These are phyloP conservation scores for Sclerotinia spermophila DNA, from an alignment of 2,329 filamentous ascomycete species.

Conservation along the genomic window DNA sequence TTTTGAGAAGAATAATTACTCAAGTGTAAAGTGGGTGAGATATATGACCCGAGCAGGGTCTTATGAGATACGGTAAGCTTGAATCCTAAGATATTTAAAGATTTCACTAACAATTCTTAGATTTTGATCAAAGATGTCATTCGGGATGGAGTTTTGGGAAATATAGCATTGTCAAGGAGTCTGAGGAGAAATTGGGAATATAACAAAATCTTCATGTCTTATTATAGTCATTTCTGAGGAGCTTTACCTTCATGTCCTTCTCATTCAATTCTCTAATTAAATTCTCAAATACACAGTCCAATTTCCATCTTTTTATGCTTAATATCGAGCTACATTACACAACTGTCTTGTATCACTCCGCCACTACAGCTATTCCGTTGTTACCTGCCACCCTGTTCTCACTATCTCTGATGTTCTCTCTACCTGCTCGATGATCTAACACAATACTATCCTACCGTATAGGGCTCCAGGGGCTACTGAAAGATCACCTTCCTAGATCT, in stretches of 20 bases:
- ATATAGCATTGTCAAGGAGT: constrained; percentile 19
- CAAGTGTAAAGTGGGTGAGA: constrained; percentile 96
- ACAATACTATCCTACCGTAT: neutral
- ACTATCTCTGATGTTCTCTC: neutral
- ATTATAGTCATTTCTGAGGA: neutral
- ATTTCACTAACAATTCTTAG: constrained; percentile 18
- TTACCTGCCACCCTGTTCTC: neutral
- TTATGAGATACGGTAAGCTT: constrained; percentile 83
- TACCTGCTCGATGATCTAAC: neutral
- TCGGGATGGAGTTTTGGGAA: constrained; percentile 17
- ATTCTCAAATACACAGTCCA: neutral
- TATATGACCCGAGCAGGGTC: constrained; percentile 98
- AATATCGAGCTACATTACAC: neutral
- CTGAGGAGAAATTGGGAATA: constrained; percentile 15
- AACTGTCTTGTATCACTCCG: neutral
- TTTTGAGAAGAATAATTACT: constrained; percentile 99
- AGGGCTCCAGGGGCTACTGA: neutral
- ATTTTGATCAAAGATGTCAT: constrained; percentile 21
- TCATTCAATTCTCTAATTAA: neutral
- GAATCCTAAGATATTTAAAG: neutral
- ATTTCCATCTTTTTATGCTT: neutral
- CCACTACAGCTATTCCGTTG: neutral
- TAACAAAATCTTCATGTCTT: constrained; percentile 17
- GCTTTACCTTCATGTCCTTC: neutral
- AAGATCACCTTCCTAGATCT: neutral